Percentiles rank a stretch among this genome's conserved stretches.
Evolutionary conservation across 192 early-diverging fungal genomes (phyloP).

Genomic region (Haplosporangium gracile): DNA sequence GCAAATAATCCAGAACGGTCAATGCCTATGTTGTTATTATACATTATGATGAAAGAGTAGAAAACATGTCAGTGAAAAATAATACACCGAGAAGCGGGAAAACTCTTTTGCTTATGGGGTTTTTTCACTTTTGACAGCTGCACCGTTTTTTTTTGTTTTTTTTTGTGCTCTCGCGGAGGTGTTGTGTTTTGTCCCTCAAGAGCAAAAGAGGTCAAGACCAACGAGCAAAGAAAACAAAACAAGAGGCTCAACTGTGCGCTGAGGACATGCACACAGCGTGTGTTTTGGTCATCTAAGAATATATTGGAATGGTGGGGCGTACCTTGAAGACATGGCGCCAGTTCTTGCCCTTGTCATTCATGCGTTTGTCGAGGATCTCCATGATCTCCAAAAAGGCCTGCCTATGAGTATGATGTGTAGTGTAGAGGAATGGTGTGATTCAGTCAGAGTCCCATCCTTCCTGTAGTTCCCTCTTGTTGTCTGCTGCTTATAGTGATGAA

Average conservation of each 20-base stretch:
- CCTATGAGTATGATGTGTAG: conserved; percentile 43
- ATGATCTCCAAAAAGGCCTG: conserved; percentile 93
- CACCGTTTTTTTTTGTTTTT: background rate
- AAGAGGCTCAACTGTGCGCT: background rate
- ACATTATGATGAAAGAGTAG: conserved; percentile 74
- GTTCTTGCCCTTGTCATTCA: conserved; percentile 97
- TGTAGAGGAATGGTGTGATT: background rate
- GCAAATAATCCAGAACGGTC: conserved; percentile 84
- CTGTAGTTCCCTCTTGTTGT: background rate
- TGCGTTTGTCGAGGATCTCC: conserved; percentile 96
- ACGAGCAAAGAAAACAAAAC: background rate
- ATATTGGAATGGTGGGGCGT: conserved; percentile 14
- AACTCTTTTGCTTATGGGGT: background rate
- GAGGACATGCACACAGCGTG: background rate
- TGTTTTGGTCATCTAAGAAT: background rate
- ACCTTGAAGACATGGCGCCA: conserved; percentile 99
- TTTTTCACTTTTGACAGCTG: background rate
- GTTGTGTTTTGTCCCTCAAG: background rate
- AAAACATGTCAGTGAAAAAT: conserved; percentile 66
- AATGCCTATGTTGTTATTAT: conserved; percentile 69
- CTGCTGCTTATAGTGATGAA: too few species aligned
- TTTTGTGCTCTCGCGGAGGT: conserved; percentile 60
- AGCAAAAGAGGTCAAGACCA: background rate
- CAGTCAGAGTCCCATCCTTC: background rate
- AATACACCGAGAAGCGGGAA: background rate